Conservation (phyloP, 2,329 filamentous ascomycete genomes). For the Chaetomiaceae sp. region DNA sequence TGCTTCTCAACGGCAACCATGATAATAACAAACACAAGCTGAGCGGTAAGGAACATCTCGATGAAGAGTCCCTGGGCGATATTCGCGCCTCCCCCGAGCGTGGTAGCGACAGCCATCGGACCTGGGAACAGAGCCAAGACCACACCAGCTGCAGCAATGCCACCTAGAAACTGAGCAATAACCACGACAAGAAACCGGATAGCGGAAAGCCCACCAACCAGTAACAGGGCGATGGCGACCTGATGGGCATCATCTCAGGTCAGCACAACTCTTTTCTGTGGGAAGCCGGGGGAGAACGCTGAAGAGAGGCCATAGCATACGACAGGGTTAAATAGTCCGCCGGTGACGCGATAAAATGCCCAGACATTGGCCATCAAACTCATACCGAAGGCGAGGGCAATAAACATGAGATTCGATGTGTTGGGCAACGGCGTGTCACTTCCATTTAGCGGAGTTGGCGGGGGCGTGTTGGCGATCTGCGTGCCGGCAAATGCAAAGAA, state of each 20-base stretch:
- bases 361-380: conserved; percentile 46
- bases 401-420: conserved; percentile 33
- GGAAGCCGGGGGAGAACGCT: too few relatives aligned
- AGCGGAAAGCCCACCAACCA: conserved; percentile 46
- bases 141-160: conserved; percentile 52
- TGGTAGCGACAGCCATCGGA: conserved; percentile 43
- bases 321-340: conserved; percentile 40
- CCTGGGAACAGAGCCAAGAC: conserved; percentile 52
- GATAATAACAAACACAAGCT: conserved; percentile 56
- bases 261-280: background rate
- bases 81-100: conserved; percentile 41
- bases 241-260: conserved; percentile 16
- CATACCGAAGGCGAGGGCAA: conserved; percentile 40
- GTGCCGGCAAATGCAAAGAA: conserved; percentile 38
- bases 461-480: conserved; percentile 26
- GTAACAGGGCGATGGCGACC: conserved; percentile 48
- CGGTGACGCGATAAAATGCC: conserved; percentile 47
- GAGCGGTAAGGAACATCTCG: conserved; percentile 57
- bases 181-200: conserved; percentile 45
- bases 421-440: conserved; percentile 16
- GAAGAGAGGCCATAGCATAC: conserved; percentile 28
- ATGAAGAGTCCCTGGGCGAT: conserved; percentile 55
- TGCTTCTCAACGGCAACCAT: conserved; percentile 67
- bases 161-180: conserved; percentile 48
- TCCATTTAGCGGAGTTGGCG: conserved; percentile 9